Percentiles rank a stretch among this genome's conserved stretches.
Evolutionary conservation across 352 stramenopile genomes (phyloP).

Genomic region (Globisporangium nagaii): DNA sequence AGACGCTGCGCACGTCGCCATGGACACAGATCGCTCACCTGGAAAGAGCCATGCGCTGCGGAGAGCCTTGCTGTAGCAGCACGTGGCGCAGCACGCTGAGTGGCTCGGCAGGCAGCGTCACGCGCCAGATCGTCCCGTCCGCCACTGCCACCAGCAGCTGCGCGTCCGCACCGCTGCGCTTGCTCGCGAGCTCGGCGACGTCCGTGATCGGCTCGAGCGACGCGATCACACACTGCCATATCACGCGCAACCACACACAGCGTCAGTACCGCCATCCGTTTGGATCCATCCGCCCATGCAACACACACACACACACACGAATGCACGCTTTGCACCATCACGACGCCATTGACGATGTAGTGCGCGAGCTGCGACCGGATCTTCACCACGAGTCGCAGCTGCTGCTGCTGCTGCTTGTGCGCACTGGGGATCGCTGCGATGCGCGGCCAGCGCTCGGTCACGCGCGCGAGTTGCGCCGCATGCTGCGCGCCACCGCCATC

Average conservation of each 20-base stretch:
- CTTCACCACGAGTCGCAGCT: constrained; percentile 28
- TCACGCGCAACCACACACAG: not conserved
- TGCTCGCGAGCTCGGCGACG: constrained; percentile 14
- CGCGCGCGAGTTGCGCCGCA: constrained; percentile 29
- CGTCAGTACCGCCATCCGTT: not conserved
- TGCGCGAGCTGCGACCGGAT: constrained; percentile 41
- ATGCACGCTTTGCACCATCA: constrained; percentile 30
- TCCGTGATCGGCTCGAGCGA: constrained; percentile 33
- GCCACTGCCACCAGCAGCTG: constrained; percentile 27
- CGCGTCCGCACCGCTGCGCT: not conserved
- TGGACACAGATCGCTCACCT: not conserved
- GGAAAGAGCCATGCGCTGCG: not conserved
- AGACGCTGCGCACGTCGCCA: not conserved
- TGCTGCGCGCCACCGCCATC: not conserved
- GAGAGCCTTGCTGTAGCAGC: constrained; percentile 1
- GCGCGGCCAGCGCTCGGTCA: constrained; percentile 29
- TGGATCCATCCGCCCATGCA: no score
- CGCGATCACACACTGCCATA: constrained; percentile 34
- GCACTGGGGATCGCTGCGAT: constrained; percentile 14
- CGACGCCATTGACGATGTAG: constrained; percentile 29
- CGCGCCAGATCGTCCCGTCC: constrained; percentile 46
- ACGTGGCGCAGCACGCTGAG: constrained; percentile 6
- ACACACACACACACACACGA: not conserved
- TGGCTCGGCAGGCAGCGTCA: constrained; percentile 20
- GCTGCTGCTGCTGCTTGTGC: not conserved